Percentiles rank a stretch among this genome's conserved stretches.
These are phyloP conservation scores for Colletotrichum sp. DNA, from an alignment of 2,329 filamentous ascomycete genomes.

Conservation along the genomic window DNA sequence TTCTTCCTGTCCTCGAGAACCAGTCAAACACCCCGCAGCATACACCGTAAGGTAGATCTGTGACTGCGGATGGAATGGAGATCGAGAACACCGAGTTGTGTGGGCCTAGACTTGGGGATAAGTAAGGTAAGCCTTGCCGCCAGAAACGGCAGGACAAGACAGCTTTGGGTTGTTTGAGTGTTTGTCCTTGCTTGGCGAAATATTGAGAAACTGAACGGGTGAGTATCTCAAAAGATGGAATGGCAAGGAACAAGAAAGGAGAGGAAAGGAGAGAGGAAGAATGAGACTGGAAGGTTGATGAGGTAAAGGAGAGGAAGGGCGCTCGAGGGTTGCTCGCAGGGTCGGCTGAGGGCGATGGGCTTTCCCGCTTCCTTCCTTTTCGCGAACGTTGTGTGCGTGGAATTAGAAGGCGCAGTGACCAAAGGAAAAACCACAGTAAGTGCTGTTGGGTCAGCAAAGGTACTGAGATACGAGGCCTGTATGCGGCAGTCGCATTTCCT, in stretches of 20 bases:
- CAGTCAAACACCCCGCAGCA: not conserved
- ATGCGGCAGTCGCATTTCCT: not conserved
- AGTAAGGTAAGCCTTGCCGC: not conserved
- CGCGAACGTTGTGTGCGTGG: not conserved
- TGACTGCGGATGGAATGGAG: not conserved
- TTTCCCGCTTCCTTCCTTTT: not conserved
- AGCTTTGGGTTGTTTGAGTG: not conserved
- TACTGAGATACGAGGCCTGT: not conserved
- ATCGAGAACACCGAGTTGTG: not conserved
- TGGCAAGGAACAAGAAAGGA: not conserved
- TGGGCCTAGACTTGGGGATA: not conserved
- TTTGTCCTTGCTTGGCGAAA: not conserved
- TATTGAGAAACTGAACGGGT: not conserved
- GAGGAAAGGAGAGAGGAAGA: not conserved
- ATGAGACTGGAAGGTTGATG: not conserved
- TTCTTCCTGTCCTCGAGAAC: not conserved
- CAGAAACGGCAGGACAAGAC: not conserved
- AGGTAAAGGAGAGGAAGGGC: not conserved
- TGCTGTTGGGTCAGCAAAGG: not conserved
- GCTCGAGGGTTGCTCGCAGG: not conserved
- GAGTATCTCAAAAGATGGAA: not conserved
- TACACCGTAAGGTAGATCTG: not conserved
- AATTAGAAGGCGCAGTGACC: not conserved
- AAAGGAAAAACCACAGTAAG: not conserved
- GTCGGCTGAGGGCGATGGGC: not conserved